phyloP scores from a whole-genome alignment of 148 eudicot species.

The Arbutus unedo region DNA sequence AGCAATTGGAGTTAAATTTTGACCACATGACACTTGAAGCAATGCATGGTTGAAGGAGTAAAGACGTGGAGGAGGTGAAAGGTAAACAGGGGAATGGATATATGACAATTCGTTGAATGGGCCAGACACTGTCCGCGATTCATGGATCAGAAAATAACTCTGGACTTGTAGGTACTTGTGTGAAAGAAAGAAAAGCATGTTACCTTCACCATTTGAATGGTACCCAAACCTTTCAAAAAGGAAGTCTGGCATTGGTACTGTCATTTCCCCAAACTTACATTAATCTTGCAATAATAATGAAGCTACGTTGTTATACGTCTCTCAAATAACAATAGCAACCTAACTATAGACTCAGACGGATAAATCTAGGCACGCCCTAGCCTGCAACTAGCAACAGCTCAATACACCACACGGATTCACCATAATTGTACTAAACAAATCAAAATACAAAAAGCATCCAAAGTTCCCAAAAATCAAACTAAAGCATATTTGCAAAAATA shows the following conservation, averaged over 20 bases:
- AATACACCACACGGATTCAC: no score
- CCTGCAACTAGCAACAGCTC: no score
- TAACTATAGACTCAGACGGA: no score
- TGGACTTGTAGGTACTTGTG: not conserved
- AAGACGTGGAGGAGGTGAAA: not conserved
- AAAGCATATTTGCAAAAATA: no score
- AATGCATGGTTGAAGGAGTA: not conserved
- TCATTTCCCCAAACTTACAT: not conserved
- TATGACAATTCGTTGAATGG: not conserved
- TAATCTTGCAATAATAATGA: not conserved
- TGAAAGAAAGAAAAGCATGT: not conserved
- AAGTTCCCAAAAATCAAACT: no score
- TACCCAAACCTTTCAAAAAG: not conserved
- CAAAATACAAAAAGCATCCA: no score
- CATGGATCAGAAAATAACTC: not conserved
- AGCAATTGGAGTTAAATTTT: no score
- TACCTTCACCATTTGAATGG: not conserved
- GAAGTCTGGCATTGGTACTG: not conserved
- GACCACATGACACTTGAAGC: not conserved
- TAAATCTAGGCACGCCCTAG: no score
- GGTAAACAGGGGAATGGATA: not conserved
- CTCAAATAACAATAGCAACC: no score
- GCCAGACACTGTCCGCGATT: conserved; percentile 5
- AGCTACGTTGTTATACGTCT: not conserved
- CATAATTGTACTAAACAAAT: no score